Evolutionary conservation across 2,329 filamentous ascomycete species (phyloP).

Genomic region (Penicillium sclerotiorum): DNA sequence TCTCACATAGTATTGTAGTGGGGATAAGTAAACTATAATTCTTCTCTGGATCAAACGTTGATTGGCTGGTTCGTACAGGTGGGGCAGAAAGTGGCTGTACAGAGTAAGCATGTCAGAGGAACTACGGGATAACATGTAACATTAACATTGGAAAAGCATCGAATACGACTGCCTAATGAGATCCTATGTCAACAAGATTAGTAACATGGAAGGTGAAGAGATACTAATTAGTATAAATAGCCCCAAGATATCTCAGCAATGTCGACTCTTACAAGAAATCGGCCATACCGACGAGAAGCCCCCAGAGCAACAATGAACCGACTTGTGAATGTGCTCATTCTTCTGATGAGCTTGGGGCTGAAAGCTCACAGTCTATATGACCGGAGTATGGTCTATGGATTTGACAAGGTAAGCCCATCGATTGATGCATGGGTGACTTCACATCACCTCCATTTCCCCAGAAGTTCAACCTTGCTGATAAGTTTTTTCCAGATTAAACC

Average conservation of each 20-base stretch:
- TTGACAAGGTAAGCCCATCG: background rate
- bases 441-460: background rate
- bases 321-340: background rate
- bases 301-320: background rate
- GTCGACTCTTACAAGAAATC: background rate
- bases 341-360: background rate
- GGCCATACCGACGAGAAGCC: background rate
- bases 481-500: slow-evolving; percentile 16
- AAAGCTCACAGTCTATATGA: background rate
- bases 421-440: background rate
- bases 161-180: background rate
- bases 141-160: background rate
- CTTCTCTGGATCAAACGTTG: no score
- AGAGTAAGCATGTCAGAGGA: no score
- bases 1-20: no score
- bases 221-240: background rate
- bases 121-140: no score
- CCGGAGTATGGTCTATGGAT: background rate
- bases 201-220: no score
- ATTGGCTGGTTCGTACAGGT: slow-evolving; percentile 12
- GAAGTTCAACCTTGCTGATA: background rate
- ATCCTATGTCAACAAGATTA: background rate
- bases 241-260: background rate
- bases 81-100: background rate
- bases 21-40: no score